Evolutionary conservation across 1,284 basidiomycete species (phyloP), one percentile per base, ranked within the genome.

Genomic region (Xerocomus amazonicus): DNA sequence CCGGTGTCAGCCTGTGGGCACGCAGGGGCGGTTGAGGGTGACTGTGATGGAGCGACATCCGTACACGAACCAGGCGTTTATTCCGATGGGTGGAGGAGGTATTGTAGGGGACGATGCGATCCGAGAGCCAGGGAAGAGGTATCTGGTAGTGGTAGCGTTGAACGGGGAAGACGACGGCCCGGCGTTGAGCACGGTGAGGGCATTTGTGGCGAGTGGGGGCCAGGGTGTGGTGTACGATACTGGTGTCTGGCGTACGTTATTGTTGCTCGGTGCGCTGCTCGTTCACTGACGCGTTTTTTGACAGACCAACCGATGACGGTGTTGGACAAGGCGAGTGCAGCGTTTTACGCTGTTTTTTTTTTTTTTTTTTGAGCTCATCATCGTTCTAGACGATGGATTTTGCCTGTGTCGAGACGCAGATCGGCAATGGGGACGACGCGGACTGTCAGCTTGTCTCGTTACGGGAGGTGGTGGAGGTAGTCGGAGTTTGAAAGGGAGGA

Each of bases 291-390:
- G n/a, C 6, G 13, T 43, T 42, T n/a, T 14, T 28, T 19, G 41
- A 36, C 59, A 92, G 90, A 93, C 70, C 87, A 92, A 73, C 88
- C 90, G 3, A 85, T 92, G 82, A 83, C 89, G 35, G 85, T 87
- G 8, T 70, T 93, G 49, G 80, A 83, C 59, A 81, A 80, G 70
- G 86, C 87, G 58, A 58, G 76, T 65, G 1, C 17, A 4, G 42
- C 10, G 43, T 56, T 16, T 37, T 45, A 5, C 19, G 19, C 19
- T 23, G 19, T 31, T 3, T 31, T 31, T 31, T 31, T 16, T 32
- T 37, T 43, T 4, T 6, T 14, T 8, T 16, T 3, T 1, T 9
- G 23, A 48, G 16, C 47, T 52, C 39, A 54, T 27, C 38, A 14
- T 45, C 64, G 51, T 54, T 23, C 19, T 32, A 91, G 86, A 65